Evolutionary conservation across 345 rosid species (phyloP).

Genomic region (Eucalyptus erythrocorys): DNA sequence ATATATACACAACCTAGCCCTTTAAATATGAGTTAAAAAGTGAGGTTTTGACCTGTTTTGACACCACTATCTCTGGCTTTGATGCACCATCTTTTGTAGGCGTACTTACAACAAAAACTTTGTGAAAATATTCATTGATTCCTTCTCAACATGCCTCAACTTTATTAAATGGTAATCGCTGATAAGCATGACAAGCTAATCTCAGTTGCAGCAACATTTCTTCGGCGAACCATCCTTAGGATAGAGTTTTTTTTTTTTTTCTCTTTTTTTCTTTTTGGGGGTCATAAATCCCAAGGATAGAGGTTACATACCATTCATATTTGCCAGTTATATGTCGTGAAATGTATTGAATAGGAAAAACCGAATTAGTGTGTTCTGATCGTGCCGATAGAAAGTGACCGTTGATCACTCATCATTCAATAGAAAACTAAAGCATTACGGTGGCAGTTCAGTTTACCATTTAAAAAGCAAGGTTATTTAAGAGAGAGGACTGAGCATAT

Average conservation of each 20-base stretch:
- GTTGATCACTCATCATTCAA: neutral
- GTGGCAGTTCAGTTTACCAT: neutral
- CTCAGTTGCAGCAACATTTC: neutral
- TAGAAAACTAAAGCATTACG: neutral
- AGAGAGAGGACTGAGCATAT: neutral
- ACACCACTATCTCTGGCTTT: too few species aligned
- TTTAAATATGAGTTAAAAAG: too few species aligned
- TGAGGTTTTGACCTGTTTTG: too few species aligned
- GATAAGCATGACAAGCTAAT: neutral
- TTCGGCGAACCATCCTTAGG: neutral
- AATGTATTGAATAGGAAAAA: neutral
- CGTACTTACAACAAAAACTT: too few species aligned
- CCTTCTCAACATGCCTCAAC: too few species aligned
- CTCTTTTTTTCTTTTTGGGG: too few species aligned
- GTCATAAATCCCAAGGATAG: too few species aligned
- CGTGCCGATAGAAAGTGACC: neutral
- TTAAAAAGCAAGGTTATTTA: neutral
- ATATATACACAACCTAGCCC: too few species aligned
- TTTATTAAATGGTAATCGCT: too few species aligned
- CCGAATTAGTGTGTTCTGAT: neutral
- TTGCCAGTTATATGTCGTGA: rapidly evolving
- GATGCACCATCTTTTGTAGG: too few species aligned
- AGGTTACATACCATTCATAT: neutral
- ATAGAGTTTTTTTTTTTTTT: neutral
- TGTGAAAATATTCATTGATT: too few species aligned